Percentiles rank a stretch among this genome's conserved stretches.
Conservation (phyloP, 2,329 filamentous ascomycete species). For the Hypoxylon sp. region DNA sequence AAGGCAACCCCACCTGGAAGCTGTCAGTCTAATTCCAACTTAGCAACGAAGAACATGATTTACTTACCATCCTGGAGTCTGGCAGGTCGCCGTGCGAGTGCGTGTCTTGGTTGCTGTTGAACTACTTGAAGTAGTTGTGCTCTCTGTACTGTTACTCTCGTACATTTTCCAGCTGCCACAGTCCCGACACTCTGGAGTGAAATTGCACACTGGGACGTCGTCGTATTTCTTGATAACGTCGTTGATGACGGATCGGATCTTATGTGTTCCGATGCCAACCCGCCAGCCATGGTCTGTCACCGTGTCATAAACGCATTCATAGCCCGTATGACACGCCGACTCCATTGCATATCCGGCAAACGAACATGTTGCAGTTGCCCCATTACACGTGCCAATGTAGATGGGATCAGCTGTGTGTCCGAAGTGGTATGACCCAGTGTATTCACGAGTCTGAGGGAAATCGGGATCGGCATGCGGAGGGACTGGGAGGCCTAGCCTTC, state of each 20-base stretch:
- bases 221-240: slow-evolving; percentile 90
- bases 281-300: slow-evolving; percentile 93
- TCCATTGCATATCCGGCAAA: slow-evolving; percentile 95
- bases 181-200: slow-evolving; percentile 85
- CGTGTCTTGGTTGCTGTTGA: slow-evolving; percentile 70
- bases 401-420: slow-evolving; percentile 96
- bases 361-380: slow-evolving; percentile 87
- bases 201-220: slow-evolving; percentile 78
- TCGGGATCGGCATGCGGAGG: slow-evolving; percentile 82
- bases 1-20: slow-evolving; percentile 67
- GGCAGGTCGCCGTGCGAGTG: slow-evolving; percentile 85
- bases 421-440: slow-evolving; percentile 88
- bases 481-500: slow-evolving; percentile 83
- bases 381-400: slow-evolving; percentile 93
- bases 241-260: slow-evolving; percentile 87
- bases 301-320: slow-evolving; percentile 91
- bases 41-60: neutral
- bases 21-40: slow-evolving; percentile 17
- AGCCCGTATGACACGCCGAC: slow-evolving; percentile 89
- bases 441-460: slow-evolving; percentile 75
- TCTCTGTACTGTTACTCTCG: slow-evolving; percentile 89
- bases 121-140: slow-evolving; percentile 69
- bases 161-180: slow-evolving; percentile 96
- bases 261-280: slow-evolving; percentile 89
- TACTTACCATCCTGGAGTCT: slow-evolving; percentile 90